Base-by-base conservation (phyloP, 306 rosid species). In the Carpinus viminea region DNA sequence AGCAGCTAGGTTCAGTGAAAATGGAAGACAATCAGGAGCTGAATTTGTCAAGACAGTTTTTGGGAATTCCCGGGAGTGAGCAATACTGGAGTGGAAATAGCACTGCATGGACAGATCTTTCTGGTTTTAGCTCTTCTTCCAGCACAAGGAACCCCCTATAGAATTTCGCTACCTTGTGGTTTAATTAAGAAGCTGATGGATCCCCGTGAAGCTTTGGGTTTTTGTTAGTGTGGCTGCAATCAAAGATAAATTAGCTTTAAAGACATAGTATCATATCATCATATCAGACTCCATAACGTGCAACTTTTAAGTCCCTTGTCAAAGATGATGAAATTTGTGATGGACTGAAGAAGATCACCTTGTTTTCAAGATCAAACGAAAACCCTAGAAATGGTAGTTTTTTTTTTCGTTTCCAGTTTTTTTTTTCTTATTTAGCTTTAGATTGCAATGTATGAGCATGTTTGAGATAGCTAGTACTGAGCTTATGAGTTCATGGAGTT, bases 61-160 rank as follows among this genome's bases (percentile, higher is more conserved):
- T 89, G 85, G 93, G 91, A 51, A 74, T 88, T 3, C 60, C 54
- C 10, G 83, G 79, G 61, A 82, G 21, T 64, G 81, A 86, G 61
- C 94, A 90, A 75, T 90, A 87, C 79, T 90, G 97, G 97, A 83
- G 53, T 65, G 51, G 76, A 41, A 65, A 17, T 83, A 79, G 81
- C 72, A 83, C 65, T 84, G 78, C 91, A 57, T 93, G 97, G 97
- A 80, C 87, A 2, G 92, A 87, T 76, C 82, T 85, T 86, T 85
- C 94, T 68, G 87, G 83, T 21, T 91, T 88, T 76, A 84, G 73
- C 76, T 85, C 96, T 76, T 84, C 95, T 75, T 87, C 92, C 51
- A 48, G 84, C 31, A 82, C 87, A 28, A 82, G 81, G 43, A 82
- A 93, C 78, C 88, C 47, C 13, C 84, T 72, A 74, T 83, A 87